Conservation (phyloP, 2,329 filamentous ascomycete genomes). For the Alternaria incomplexa region DNA sequence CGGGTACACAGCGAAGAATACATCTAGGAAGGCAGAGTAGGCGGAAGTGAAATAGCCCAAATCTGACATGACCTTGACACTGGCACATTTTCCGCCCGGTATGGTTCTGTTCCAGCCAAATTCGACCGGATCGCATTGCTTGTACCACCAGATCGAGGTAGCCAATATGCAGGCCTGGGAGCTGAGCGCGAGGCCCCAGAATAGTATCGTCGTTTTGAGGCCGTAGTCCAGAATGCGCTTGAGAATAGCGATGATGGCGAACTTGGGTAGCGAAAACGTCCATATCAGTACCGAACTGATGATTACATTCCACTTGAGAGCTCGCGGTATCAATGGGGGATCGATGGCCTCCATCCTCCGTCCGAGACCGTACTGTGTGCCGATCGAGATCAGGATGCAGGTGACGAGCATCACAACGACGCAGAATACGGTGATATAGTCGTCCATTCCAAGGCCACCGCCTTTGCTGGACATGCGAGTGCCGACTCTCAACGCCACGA, state of each 20-base stretch:
- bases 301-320: slow-evolving; percentile 4
- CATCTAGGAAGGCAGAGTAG: background rate
- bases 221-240: slow-evolving; percentile 1
- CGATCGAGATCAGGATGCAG: slow-evolving; percentile 1
- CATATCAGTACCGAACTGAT: slow-evolving; percentile 6
- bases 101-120: background rate
- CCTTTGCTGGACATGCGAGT: background rate
- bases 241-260: slow-evolving; percentile 6
- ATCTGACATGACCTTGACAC: background rate
- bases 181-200: slow-evolving; percentile 3
- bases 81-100: background rate
- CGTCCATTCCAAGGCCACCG: background rate
- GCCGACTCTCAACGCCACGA: background rate
- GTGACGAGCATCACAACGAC: background rate
- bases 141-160: slow-evolving; percentile 2
- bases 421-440: background rate
- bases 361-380: slow-evolving; percentile 5
- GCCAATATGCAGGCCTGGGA: slow-evolving; percentile 4
- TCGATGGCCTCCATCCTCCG: background rate
- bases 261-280: slow-evolving; percentile 5
- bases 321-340: background rate
- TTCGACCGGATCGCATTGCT: slow-evolving; percentile 1
- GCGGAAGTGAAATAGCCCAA: background rate
- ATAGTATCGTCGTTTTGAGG: slow-evolving; percentile 4
- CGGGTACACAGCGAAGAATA: background rate